Evolutionary conservation across 2,329 filamentous ascomycete species (phyloP).

Genomic region (Akanthomyces lecanii): DNA sequence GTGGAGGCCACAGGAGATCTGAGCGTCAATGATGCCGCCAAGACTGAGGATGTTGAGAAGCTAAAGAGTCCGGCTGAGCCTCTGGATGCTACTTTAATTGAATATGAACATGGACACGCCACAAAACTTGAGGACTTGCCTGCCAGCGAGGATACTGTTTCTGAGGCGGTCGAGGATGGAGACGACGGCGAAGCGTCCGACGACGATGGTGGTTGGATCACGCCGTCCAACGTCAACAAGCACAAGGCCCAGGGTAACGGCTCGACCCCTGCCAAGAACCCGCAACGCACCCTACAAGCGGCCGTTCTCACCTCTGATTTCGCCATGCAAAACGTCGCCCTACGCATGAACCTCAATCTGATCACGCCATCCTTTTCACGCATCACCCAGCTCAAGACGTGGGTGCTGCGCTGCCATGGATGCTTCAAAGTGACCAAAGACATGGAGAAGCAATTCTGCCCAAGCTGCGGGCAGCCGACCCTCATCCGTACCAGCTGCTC

Average conservation of each 20-base stretch:
- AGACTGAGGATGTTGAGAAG: constrained; percentile 14
- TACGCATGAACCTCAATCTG: constrained; percentile 91
- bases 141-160: neutral
- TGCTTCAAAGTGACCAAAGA: constrained; percentile 84
- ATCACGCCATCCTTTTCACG: constrained; percentile 74
- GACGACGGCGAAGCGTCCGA: constrained; percentile 43
- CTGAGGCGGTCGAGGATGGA: constrained; percentile 13
- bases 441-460: constrained; percentile 87
- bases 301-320: constrained; percentile 94
- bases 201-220: constrained; percentile 83
- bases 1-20: constrained; percentile 17
- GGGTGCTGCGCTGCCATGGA: constrained; percentile 87
- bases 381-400: constrained; percentile 81
- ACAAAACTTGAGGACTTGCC: neutral
- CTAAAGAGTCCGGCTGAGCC: neutral
- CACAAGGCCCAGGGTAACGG: constrained; percentile 62
- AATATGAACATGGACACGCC: constrained; percentile 17
- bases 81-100: constrained; percentile 11
- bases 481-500: constrained; percentile 82
- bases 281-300: constrained; percentile 68
- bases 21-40: constrained; percentile 14
- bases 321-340: constrained; percentile 94
- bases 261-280: constrained; percentile 43
- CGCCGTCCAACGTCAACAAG: constrained; percentile 83
- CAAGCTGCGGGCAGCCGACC: constrained; percentile 81